Percentiles rank a stretch among this genome's conserved stretches.
These are phyloP conservation scores for Aspergillus clavatus DNA, from an alignment of 2,329 filamentous ascomycete genomes.

Conservation along the genomic window DNA sequence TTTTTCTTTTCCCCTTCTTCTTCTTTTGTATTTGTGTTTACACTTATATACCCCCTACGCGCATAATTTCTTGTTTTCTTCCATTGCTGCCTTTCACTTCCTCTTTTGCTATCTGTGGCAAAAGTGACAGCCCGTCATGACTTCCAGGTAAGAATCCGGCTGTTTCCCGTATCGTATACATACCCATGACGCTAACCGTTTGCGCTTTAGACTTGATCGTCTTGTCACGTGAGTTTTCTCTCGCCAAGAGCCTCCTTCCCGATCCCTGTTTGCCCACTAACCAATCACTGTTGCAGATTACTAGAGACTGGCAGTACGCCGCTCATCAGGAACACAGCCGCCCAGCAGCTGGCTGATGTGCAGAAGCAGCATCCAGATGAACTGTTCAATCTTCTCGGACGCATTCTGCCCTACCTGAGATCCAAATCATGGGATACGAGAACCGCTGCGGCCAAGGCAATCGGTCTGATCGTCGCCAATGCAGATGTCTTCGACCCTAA, in stretches of 20 bases:
- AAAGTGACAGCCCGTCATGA: conserved; percentile 32
- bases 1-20: too few species aligned
- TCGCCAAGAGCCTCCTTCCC: background rate
- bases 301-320: conserved; percentile 96
- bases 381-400: conserved; percentile 86
- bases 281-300: conserved; percentile 54
- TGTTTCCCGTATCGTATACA: conserved; percentile 16
- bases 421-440: conserved; percentile 97
- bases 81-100: background rate
- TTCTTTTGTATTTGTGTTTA: conserved; percentile 3
- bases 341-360: conserved; percentile 93
- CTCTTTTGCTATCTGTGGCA: conserved; percentile 18
- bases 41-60: conserved; percentile 1
- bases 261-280: conserved; percentile 17
- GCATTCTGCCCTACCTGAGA: conserved; percentile 90
- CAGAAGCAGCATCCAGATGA: conserved; percentile 98
- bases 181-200: conserved; percentile 33
- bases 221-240: conserved; percentile 77
- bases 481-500: conserved; percentile 87
- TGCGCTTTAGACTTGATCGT: conserved; percentile 65
- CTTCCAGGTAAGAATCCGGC: conserved; percentile 38
- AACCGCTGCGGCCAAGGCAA: conserved; percentile 85
- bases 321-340: conserved; percentile 93
- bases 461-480: conserved; percentile 90
- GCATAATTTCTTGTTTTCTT: background rate